These are phyloP conservation scores for Fusarium lyarnte DNA, from an alignment of 2,329 filamentous ascomycete species.

Conservation along the genomic window DNA sequence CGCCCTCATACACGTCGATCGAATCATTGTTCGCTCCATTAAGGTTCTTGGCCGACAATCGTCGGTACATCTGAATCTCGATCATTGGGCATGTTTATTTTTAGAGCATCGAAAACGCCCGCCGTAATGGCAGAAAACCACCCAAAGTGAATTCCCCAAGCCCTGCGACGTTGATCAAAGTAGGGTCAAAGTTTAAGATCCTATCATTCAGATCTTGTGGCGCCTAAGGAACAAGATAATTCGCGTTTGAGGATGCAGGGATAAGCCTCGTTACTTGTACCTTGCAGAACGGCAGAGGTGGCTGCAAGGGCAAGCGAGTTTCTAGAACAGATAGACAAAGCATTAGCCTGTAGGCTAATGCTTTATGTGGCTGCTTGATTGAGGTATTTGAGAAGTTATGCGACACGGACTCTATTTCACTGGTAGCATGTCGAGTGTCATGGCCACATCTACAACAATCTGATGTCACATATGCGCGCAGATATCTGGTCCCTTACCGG, in stretches of 20 bases:
- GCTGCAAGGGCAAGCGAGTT: not conserved
- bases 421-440: not conserved
- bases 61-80: too few species aligned
- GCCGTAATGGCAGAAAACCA: not conserved
- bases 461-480: not conserved
- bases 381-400: not conserved
- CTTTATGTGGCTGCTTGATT: not conserved
- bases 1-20: not conserved
- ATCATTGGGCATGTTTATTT: not conserved
- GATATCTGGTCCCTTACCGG: not conserved
- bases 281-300: too few species aligned
- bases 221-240: not conserved
- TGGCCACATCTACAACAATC: not conserved
- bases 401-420: not conserved
- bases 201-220: too few species aligned
- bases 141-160: accelerated
- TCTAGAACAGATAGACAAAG: not conserved
- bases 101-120: not conserved
- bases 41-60: not conserved
- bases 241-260: not conserved
- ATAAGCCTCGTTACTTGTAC: not conserved
- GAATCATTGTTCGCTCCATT: accelerated
- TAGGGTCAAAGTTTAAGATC: accelerated
- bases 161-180: not conserved
- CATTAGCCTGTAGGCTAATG: too few species aligned